Evolutionary conservation across 2,329 filamentous ascomycete species (phyloP), one percentile per base, ranked within the genome.

Genomic region (Colletotrichum ledebouriae): DNA sequence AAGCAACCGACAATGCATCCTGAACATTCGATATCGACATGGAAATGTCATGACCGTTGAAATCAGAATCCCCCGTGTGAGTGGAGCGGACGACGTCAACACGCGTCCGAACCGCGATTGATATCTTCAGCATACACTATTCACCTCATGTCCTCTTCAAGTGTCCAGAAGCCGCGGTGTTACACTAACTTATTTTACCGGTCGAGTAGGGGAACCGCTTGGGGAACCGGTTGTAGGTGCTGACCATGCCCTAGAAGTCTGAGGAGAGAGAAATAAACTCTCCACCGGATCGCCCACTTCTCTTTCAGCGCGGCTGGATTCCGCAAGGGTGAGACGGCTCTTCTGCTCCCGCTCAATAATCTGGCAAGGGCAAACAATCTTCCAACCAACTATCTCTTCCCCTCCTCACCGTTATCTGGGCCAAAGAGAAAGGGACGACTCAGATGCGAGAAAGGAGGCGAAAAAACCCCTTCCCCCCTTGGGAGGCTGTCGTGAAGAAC

Each of bases 71-170:
- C 47, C 37, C 47, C 46, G 37, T 46, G 34, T n/a, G 41, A 29
- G 62, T 59, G 56, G 62, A 59, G 44, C 46, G 15, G 62, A 59
- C 62, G 56, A 59, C 62, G 55, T 64, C 62, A 59, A 64, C 59
- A 64, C 62, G 20, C 52, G 44, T 37, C 22, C 55, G 11, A 64
- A 42, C 46, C 29, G 58, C 33, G 34, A 63, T 63, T 50, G 44
- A 44, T 55, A 64, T 64, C 62, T 64, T 55, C 50, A 29, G 49
- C 49, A 29, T 11, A 52, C 37, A 1, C 25, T 6, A 6, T 1
- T 29, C 1, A 11, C 2, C 13, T 12, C 37, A 10, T 39, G 13
- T 39, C 12, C 10, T 39, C 37, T 12, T 13, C 2, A 12, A 39
- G 10, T 7, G 22, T 39, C 37, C 2, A 22, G 22, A 22, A 4